A percentile compares a stretch with the other conserved stretches of the same genome.
Conservation (phyloP, 2,329 filamentous ascomycete species). For the Ascochyta koolunga region DNA sequence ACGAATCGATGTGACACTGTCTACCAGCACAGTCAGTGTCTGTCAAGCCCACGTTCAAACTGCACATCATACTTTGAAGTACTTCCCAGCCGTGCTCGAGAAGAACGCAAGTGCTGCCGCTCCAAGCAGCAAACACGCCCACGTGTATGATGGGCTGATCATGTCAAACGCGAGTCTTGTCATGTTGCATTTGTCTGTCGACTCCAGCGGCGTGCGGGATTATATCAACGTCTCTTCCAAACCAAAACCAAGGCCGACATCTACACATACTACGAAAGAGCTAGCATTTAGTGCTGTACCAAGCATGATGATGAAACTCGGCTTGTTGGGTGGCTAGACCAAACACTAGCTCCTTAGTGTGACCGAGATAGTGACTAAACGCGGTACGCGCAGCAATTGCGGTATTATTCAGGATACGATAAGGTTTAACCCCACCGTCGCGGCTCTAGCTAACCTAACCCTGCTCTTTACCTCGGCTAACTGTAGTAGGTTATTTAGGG, state of each 20-base stretch:
- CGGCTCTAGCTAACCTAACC: background rate
- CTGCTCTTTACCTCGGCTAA: too few species aligned
- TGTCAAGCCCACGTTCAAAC: too few species aligned
- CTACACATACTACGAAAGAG: too few species aligned
- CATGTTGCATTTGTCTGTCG: background rate
- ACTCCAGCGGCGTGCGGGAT: background rate
- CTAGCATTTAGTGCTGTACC: too few species aligned
- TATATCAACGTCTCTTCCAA: background rate
- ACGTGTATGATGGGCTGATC: background rate
- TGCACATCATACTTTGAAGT: background rate
- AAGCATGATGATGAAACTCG: too few species aligned
- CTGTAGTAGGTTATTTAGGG: background rate
- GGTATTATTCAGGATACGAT: slow-evolving; percentile 6
- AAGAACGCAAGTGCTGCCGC: slow-evolving; percentile 1
- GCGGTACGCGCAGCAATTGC: slow-evolving; percentile 3
- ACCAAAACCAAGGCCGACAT: background rate
- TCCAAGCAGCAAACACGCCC: slow-evolving; percentile 1
- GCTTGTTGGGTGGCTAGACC: too few species aligned
- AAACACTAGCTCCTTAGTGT: too few species aligned
- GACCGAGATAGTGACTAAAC: slow-evolving; percentile 3
- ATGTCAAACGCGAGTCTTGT: background rate
- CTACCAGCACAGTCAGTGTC: background rate
- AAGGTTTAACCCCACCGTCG: slow-evolving; percentile 10
- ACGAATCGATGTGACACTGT: background rate
- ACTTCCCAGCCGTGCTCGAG: background rate